Conservation (phyloP, 116 monocot genomes). For the Dioscorea cayenensis region DNA sequence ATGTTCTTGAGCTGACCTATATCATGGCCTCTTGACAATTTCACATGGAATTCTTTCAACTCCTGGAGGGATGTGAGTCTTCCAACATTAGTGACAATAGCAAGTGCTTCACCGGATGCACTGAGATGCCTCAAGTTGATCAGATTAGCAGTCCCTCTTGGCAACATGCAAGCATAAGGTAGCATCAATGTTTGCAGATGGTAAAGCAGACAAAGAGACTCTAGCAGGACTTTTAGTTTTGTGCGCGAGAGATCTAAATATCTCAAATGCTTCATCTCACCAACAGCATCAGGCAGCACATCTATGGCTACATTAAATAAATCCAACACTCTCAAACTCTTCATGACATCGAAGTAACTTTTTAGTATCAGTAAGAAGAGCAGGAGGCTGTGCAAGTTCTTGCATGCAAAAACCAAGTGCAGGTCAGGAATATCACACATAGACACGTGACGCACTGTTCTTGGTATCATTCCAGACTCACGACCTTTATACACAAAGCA, state of each 20-base stretch:
- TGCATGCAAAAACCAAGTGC: constrained; percentile 4
- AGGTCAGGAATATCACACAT: background rate
- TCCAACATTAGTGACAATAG: constrained; percentile 18
- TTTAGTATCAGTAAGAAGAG: background rate
- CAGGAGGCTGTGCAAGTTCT: background rate
- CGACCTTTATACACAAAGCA: constrained; percentile 7
- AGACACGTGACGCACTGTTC: constrained; percentile 20
- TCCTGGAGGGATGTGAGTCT: constrained; percentile 22
- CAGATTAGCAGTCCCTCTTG: background rate
- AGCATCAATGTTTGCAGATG: constrained; percentile 28
- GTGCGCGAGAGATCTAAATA: constrained; percentile 16
- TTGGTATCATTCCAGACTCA: constrained; percentile 9
- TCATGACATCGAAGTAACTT: constrained; percentile 12
- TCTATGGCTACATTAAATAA: constrained; percentile 14
- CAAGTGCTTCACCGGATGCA: background rate
- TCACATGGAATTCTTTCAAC: constrained; percentile 8
- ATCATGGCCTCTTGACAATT: constrained; percentile 4
- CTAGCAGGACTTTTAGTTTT: constrained; percentile 6
- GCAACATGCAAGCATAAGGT: constrained; percentile 2
- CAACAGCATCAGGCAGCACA: constrained; percentile 17
- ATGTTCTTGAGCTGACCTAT: constrained; percentile 17
- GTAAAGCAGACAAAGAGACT: constrained; percentile 17
- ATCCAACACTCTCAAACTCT: constrained; percentile 20
- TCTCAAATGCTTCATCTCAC: constrained; percentile 18
- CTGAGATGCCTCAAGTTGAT: constrained; percentile 11